Percentiles rank a stretch among this genome's conserved stretches.
These are phyloP conservation scores for Oenanthe sinensis DNA, from an alignment of 129 eudicot species.

Conservation along the genomic window DNA sequence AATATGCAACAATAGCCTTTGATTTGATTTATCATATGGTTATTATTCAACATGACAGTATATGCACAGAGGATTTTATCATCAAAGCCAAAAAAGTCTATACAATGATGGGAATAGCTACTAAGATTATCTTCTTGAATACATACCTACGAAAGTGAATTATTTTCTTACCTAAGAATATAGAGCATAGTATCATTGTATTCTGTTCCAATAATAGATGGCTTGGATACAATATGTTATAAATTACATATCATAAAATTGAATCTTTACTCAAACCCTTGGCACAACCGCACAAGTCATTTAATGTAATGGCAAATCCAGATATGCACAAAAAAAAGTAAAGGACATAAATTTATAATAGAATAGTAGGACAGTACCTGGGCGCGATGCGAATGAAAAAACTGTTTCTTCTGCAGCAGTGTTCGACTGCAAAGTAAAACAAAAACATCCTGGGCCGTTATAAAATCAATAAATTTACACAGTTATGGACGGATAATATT, in stretches of 20 bases:
- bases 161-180: not conserved
- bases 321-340: not conserved
- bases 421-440: conserved; percentile 47
- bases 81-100: not conserved
- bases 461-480: not conserved
- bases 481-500: not conserved
- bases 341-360: not conserved
- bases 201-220: not conserved
- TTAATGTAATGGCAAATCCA: not conserved
- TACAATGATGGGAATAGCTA: not conserved
- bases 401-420: conserved; percentile 69
- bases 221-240: not conserved
- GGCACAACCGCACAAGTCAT: not conserved
- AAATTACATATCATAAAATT: not conserved
- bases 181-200: not conserved
- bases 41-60: not conserved
- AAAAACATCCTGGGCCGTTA: not conserved
- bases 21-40: not conserved
- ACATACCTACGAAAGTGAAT: not conserved
- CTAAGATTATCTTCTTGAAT: not conserved
- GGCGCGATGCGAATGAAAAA: conserved; percentile 93
- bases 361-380: conserved; percentile 37
- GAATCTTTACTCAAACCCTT: not conserved
- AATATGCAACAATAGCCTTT: not conserved
- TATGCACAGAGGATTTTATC: not conserved